phyloP scores from a whole-genome alignment of 2,329 filamentous ascomycete genomes.

The Didymella pomorum region DNA sequence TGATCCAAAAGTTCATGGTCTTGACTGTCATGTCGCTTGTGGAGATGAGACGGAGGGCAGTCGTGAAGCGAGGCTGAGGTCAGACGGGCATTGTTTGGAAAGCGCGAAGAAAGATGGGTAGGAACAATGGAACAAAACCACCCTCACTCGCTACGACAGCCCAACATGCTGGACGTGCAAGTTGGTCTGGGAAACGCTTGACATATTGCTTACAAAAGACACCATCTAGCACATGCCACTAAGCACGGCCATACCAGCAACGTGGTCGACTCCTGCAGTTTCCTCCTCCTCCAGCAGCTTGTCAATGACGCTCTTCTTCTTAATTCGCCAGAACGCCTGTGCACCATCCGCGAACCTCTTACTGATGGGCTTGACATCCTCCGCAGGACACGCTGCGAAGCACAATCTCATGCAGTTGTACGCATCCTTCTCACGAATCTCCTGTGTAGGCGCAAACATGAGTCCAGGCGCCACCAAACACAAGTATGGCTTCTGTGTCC shows the following conservation, averaged over 20 bases:
- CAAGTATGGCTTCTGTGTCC: constrained; percentile 72
- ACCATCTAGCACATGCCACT: constrained; percentile 41
- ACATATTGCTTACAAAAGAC: neutral
- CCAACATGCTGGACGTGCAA: no score
- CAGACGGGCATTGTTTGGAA: no score
- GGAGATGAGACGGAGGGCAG: no score
- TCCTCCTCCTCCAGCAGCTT: constrained; percentile 60
- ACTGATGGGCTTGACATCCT: constrained; percentile 69
- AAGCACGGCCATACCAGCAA: constrained; percentile 40
- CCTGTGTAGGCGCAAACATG: constrained; percentile 74
- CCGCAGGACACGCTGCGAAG: constrained; percentile 83
- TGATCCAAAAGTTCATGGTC: no score
- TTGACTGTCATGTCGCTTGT: no score
- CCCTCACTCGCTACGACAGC: no score
- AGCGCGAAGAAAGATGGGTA: no score
- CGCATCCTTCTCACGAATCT: constrained; percentile 65
- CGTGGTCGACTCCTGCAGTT: constrained; percentile 22
- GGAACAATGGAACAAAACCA: no score
- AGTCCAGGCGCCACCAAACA: constrained; percentile 75
- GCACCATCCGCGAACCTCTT: constrained; percentile 73
- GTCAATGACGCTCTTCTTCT: constrained; percentile 71
- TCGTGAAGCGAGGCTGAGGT: no score
- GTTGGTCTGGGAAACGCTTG: no score
- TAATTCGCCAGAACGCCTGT: constrained; percentile 79
- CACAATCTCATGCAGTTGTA: constrained; percentile 81